Percentiles rank a stretch among this genome's conserved stretches.
Evolutionary conservation across 2,329 filamentous ascomycete genomes (phyloP).

Genomic region (Colletotrichum sp.): DNA sequence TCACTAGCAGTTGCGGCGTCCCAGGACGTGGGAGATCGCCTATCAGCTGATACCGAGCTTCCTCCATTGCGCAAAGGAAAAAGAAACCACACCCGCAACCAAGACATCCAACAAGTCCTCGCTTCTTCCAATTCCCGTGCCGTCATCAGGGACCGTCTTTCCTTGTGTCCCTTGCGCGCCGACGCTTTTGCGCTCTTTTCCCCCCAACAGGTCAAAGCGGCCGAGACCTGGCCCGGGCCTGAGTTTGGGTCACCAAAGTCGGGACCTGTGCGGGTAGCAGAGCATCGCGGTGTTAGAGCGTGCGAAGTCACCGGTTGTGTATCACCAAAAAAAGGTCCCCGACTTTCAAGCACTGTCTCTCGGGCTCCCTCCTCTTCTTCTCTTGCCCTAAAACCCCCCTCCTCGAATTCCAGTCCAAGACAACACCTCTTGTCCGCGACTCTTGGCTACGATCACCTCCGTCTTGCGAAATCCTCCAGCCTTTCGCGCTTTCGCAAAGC

Average conservation of each 20-base stretch:
- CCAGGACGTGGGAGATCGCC: not conserved
- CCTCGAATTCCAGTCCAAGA: not conserved
- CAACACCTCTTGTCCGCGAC: not conserved
- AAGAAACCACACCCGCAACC: not conserved
- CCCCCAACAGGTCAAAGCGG: conserved; percentile 14
- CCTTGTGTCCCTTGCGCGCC: not conserved
- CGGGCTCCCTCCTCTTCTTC: not conserved
- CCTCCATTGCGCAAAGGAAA: not conserved
- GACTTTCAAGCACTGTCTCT: not conserved
- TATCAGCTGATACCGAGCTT: conserved; percentile 19
- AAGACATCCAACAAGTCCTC: not conserved
- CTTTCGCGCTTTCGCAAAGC: not conserved
- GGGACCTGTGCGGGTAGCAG: conserved; percentile 10
- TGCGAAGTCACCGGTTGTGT: conserved; percentile 18
- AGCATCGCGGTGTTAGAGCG: conserved; percentile 10
- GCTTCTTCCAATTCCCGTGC: not conserved
- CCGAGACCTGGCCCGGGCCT: conserved; percentile 13
- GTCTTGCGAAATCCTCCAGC: not conserved
- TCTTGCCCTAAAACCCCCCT: not conserved
- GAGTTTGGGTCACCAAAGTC: conserved; percentile 11
- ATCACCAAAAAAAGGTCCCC: conserved; percentile 13
- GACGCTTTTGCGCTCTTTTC: conserved; percentile 8
- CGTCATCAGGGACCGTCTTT: not conserved
- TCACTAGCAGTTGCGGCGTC: not conserved
- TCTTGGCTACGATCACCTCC: not conserved